Conservation (phyloP, 2,329 filamentous ascomycete species). For the Claviceps paspali region DNA sequence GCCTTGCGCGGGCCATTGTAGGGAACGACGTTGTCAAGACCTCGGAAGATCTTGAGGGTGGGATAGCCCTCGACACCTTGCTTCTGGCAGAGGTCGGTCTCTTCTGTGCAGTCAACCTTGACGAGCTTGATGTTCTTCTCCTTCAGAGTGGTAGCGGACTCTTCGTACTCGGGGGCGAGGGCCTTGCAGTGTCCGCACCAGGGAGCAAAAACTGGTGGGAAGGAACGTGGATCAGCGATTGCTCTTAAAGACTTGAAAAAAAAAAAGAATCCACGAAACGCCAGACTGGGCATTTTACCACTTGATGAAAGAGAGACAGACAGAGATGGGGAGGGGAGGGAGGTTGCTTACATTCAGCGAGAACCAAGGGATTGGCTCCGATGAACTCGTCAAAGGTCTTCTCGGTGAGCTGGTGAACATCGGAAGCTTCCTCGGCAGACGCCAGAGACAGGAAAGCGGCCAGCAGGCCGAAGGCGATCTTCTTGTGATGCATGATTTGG, state of each 20-base stretch:
- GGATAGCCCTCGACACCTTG: conserved; percentile 95
- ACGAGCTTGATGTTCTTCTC: conserved; percentile 74
- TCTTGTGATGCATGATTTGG: conserved; percentile 36
- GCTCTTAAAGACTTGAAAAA: too few relatives aligned
- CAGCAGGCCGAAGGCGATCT: conserved; percentile 37
- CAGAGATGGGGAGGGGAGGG: too few relatives aligned
- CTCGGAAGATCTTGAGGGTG: conserved; percentile 97
- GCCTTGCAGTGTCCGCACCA: conserved; percentile 99
- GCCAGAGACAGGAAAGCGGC: conserved; percentile 41
- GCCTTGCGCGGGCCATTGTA: conserved; percentile 88
- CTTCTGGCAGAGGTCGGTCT: conserved; percentile 77
- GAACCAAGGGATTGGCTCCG: conserved; percentile 70
- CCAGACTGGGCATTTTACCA: too few relatives aligned
- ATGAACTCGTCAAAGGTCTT: conserved; percentile 82
- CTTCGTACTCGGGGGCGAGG: conserved; percentile 82
- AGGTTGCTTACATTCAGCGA: conserved; percentile 92
- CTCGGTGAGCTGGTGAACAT: conserved; percentile 72
- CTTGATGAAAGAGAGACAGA: too few relatives aligned
- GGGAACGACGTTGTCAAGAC: conserved; percentile 61
- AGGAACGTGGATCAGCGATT: too few relatives aligned
- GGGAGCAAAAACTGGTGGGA: conserved; percentile 66
- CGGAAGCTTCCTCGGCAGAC: conserved; percentile 45
- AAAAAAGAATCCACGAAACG: too few relatives aligned
- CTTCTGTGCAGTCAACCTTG: conserved; percentile 91
- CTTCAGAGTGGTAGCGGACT: conserved; percentile 69